These are phyloP conservation scores for Backusella sp. DNA, from an alignment of 192 early-diverging fungal species.

Conservation along the genomic window DNA sequence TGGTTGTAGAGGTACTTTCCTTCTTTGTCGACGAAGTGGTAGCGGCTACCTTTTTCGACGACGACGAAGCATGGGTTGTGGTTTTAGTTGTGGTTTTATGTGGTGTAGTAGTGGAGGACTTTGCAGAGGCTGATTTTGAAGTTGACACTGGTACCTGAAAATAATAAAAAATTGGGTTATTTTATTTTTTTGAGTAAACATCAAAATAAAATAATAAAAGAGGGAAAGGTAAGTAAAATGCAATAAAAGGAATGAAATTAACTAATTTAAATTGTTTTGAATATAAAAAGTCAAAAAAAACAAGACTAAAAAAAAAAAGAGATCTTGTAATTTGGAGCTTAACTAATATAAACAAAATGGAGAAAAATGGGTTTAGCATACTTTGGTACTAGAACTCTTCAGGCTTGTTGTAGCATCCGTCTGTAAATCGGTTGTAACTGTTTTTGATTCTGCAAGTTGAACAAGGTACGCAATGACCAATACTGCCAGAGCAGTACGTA, in stretches of 20 bases:
- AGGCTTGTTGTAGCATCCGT: neutral
- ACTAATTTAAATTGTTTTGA: neutral
- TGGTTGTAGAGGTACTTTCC: neutral
- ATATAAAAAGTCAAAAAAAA: neutral
- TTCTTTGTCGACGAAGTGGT: neutral
- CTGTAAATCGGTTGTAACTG: slow-evolving; percentile 5
- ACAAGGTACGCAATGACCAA: slow-evolving; percentile 9
- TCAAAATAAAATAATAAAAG: neutral
- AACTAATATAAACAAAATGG: slow-evolving; percentile 6
- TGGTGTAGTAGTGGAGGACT: neutral
- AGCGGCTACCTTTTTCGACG: neutral
- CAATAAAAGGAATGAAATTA: slow-evolving; percentile 1
- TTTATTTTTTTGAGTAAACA: neutral
- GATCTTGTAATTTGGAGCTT: slow-evolving; percentile 3
- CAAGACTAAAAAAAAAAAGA: slow-evolving; percentile 7
- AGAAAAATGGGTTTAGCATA: neutral
- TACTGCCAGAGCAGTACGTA: slow-evolving; percentile 2
- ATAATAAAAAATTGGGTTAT: neutral
- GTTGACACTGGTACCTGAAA: neutral
- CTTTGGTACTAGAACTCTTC: slow-evolving; percentile 8
- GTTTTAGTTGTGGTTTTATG: neutral
- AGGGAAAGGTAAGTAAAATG: neutral
- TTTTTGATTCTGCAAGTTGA: slow-evolving; percentile 3
- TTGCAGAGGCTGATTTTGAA: neutral
- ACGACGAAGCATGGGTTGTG: neutral